These are phyloP conservation scores for Trichoderma atroviride DNA, from an alignment of 2,329 filamentous ascomycete species.

Conservation along the genomic window DNA sequence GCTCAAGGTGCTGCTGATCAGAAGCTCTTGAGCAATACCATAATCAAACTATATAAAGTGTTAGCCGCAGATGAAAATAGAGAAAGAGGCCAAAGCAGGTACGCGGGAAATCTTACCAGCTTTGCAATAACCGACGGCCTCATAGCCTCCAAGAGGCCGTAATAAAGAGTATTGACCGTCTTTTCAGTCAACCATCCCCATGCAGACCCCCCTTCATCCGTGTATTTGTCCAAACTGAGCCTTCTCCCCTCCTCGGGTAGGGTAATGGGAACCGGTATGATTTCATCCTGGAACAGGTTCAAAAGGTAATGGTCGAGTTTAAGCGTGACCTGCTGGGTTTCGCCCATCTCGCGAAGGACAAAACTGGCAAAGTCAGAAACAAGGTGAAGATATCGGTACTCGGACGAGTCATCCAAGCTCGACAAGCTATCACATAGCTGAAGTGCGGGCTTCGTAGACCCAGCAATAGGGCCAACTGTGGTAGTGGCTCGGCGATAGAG, in stretches of 20 bases:
- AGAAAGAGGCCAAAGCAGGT: neutral
- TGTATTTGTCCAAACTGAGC: neutral
- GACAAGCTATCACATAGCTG: conserved; percentile 40
- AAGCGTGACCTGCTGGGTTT: conserved; percentile 42
- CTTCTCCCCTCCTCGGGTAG: conserved; percentile 21
- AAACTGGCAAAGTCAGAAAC: conserved; percentile 44
- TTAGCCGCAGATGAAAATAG: conserved; percentile 13
- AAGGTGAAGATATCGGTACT: conserved; percentile 43
- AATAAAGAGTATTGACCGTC: conserved; percentile 41
- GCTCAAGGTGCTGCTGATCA: conserved; percentile 36
- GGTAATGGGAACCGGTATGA: conserved; percentile 30
- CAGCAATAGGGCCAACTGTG: conserved; percentile 31
- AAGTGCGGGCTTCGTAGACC: conserved; percentile 33
- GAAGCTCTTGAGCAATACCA: conserved; percentile 42
- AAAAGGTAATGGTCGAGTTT: conserved; percentile 40
- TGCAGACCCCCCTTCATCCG: conserved; percentile 20
- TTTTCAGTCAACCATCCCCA: conserved; percentile 41
- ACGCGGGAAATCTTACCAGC: conserved; percentile 37
- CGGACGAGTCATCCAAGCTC: conserved; percentile 34
- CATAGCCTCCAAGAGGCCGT: conserved; percentile 45
- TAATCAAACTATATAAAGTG: conserved; percentile 39
- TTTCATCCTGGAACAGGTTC: conserved; percentile 43
- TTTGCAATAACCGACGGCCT: conserved; percentile 39
- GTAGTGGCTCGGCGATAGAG: conserved; percentile 49
- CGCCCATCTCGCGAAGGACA: conserved; percentile 42